Evolutionary conservation across 495 filamentous ascomycete species (phyloP).

Genomic region (Penicillium bovifimosum): DNA sequence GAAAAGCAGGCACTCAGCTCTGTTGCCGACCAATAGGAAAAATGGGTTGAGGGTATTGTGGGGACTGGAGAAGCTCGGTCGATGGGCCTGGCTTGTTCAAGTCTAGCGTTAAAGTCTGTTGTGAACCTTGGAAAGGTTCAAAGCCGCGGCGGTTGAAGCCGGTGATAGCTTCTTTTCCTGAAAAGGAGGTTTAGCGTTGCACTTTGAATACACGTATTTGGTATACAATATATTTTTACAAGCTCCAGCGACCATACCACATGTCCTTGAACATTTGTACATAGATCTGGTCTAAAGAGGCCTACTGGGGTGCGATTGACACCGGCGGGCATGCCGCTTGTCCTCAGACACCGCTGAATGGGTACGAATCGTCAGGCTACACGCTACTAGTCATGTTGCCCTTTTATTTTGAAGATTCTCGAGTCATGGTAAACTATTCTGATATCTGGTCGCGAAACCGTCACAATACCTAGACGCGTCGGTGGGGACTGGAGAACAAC

Average conservation of each 20-base stretch:
- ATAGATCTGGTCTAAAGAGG: neutral
- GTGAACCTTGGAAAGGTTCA: slow-evolving; percentile 5
- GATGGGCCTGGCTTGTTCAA: neutral
- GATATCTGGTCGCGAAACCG: neutral
- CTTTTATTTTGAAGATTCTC: neutral
- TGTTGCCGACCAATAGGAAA: neutral
- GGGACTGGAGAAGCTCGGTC: slow-evolving; percentile 11
- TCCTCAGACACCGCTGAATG: neutral
- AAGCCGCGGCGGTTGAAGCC: slow-evolving; percentile 32
- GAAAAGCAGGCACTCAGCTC: neutral
- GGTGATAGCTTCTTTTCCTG: slow-evolving; percentile 15
- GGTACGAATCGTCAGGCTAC: neutral
- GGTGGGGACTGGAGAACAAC: slow-evolving; percentile 12
- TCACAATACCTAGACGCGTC: slow-evolving; percentile 4
- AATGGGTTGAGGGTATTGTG: neutral
- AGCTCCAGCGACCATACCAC: neutral
- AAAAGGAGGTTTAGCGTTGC: slow-evolving; percentile 5
- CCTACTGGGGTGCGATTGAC: no score
- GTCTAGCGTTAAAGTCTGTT: slow-evolving; percentile 15
- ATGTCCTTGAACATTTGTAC: neutral
- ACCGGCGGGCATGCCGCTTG: no score
- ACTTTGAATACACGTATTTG: slow-evolving; percentile 3
- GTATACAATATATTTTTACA: neutral
- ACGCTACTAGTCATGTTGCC: neutral
- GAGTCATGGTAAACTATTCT: neutral